These are phyloP conservation scores for Microcera coccophila DNA, from an alignment of 2,329 filamentous ascomycete genomes.

Conservation along the genomic window DNA sequence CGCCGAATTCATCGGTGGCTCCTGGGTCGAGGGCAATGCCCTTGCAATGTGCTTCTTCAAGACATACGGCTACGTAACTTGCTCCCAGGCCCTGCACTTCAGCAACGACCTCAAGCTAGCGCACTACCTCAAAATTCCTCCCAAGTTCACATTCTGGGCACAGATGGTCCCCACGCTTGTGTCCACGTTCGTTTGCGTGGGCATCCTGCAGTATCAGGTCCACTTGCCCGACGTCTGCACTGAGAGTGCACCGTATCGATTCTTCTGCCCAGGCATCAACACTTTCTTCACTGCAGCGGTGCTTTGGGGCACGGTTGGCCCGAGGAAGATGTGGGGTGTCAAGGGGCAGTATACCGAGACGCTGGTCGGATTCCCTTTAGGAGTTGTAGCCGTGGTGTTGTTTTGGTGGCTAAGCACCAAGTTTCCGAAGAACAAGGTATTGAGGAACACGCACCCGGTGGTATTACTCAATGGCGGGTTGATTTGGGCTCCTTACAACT, in stretches of 20 bases:
- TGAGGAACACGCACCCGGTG: conserved; percentile 42
- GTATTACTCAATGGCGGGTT: conserved; percentile 24
- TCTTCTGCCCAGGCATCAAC: conserved; percentile 44
- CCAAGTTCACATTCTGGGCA: conserved; percentile 41
- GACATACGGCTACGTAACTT: conserved; percentile 13
- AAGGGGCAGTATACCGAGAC: conserved; percentile 35
- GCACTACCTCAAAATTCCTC: conserved; percentile 47
- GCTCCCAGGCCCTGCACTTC: conserved; percentile 43
- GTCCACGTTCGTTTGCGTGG: conserved; percentile 24
- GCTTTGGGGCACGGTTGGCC: conserved; percentile 49
- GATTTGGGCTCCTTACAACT: conserved; percentile 10
- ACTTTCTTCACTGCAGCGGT: conserved; percentile 45
- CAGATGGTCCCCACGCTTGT: conserved; percentile 44
- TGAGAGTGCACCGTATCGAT: conserved; percentile 30
- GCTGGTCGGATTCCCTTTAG: conserved; percentile 38
- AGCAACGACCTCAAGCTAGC: conserved; percentile 46
- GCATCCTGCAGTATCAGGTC: conserved; percentile 36
- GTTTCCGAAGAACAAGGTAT: conserved; percentile 28
- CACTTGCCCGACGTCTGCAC: conserved; percentile 11
- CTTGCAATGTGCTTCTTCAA: conserved; percentile 22
- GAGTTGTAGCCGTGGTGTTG: conserved; percentile 33
- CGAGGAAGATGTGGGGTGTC: conserved; percentile 29
- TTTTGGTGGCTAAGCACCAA: conserved; percentile 35
- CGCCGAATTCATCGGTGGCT: conserved; percentile 29
- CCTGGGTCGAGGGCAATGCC: conserved; percentile 15